Percentiles rank a stretch among this genome's conserved stretches.
phyloP scores from a whole-genome alignment of 2,329 filamentous ascomycete species.

The Cryphonectria nitschkei region DNA sequence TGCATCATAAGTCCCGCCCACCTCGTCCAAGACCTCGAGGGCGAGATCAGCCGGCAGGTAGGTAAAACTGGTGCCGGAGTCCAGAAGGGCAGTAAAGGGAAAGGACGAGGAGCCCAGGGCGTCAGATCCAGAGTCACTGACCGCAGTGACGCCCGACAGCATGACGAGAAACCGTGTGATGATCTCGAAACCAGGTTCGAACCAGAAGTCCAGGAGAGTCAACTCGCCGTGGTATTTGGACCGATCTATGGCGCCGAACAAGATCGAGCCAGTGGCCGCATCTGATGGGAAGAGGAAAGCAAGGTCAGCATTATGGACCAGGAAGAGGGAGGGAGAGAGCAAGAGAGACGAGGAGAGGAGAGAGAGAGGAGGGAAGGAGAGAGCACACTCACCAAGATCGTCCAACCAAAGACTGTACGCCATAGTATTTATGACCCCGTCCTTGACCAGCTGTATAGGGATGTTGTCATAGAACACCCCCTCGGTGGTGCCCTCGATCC shows the following conservation, averaged over 20 bases:
- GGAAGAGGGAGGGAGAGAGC: too few relatives aligned
- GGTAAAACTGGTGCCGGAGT: conserved; percentile 13
- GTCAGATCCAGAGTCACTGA: conserved; percentile 9
- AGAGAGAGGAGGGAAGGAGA: too few relatives aligned
- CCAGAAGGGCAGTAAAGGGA: conserved; percentile 12
- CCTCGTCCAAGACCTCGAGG: background rate
- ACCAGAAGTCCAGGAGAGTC: conserved; percentile 12
- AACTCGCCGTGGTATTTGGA: conserved; percentile 13
- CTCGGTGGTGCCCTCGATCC: background rate
- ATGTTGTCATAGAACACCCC: background rate
- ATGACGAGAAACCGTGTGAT: conserved; percentile 9
- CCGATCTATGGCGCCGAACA: conserved; percentile 18
- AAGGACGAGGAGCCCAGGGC: background rate
- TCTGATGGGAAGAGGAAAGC: background rate
- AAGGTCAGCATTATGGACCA: background rate
- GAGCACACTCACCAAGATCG: background rate
- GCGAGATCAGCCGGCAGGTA: conserved; percentile 9
- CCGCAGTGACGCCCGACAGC: conserved; percentile 8
- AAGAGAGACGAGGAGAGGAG: too few relatives aligned
- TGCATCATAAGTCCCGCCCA: background rate
- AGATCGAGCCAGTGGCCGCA: conserved; percentile 8
- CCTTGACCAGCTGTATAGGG: background rate
- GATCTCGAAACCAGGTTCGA: background rate
- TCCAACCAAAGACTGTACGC: conserved; percentile 15
- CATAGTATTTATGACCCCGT: background rate